phyloP scores from a whole-genome alignment of 192 early-diverging fungal species.

The Backusella westeae region DNA sequence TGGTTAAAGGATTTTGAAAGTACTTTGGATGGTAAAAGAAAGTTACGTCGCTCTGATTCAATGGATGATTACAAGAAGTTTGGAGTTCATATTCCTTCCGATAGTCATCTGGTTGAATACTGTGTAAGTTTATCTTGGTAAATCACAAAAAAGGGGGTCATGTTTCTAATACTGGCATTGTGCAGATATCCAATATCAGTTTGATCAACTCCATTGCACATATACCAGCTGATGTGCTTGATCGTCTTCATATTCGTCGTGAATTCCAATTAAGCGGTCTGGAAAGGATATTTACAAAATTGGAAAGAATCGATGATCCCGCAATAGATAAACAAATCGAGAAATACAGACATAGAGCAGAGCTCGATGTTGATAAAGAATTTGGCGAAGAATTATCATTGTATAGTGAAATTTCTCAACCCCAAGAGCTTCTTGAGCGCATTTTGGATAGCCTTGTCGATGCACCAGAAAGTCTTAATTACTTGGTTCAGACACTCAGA shows the following conservation, averaged over 20 bases:
- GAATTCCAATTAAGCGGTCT: slow-evolving; percentile 71
- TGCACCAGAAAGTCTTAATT: slow-evolving; percentile 57
- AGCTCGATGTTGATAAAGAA: slow-evolving; percentile 27
- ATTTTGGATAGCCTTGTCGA: slow-evolving; percentile 59
- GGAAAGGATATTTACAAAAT: slow-evolving; percentile 54
- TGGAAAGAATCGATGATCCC: slow-evolving; percentile 48
- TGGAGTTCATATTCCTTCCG: slow-evolving; percentile 54
- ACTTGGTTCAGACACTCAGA: slow-evolving; percentile 67
- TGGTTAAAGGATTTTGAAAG: slow-evolving; percentile 72
- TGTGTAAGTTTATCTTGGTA: slow-evolving; percentile 37
- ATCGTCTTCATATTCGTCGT: slow-evolving; percentile 68
- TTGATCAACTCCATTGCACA: slow-evolving; percentile 71
- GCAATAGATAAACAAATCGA: slow-evolving; percentile 29
- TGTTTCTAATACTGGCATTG: neutral
- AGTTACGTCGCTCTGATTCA: slow-evolving; percentile 66
- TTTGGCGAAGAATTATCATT: slow-evolving; percentile 55
- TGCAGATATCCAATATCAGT: slow-evolving; percentile 67
- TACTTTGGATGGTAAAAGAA: slow-evolving; percentile 72
- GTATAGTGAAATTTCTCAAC: slow-evolving; percentile 66
- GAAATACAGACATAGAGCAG: slow-evolving; percentile 18
- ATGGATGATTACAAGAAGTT: slow-evolving; percentile 65
- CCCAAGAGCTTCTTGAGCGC: slow-evolving; percentile 66
- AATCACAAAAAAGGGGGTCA: neutral
- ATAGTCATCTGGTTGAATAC: slow-evolving; percentile 75
- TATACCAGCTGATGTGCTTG: slow-evolving; percentile 65